Base-by-base conservation (phyloP, 1,284 basidiomycete species). In the Ustilago lituana region DNA sequence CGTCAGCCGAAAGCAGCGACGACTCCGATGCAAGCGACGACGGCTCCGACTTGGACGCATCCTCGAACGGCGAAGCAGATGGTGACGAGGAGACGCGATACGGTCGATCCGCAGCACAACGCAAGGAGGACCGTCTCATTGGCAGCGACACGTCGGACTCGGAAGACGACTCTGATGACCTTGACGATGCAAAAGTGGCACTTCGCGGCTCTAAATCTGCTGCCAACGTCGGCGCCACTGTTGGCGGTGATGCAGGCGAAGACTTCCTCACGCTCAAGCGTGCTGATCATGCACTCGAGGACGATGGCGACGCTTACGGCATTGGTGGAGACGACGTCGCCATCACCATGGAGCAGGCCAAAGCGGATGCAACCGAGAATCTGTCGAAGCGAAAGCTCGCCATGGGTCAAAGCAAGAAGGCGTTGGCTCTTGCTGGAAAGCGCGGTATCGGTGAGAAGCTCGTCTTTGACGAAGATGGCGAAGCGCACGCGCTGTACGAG, bases 261-360 rank as follows among this genome's bases (percentile, higher is more conserved):
- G 94, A 96, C 61, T 95, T 98, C 78, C 91, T 98, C 81, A 94
- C 92, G 0, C 87, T 98, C 66, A 93, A 93, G 80, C 90, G 95
- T 8, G 89, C 89, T 0, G 88, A 98, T 80, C 95, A 98, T 82
- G 89, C 89, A 17, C 85, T 94, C 15, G 80, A 76, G 22, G 73
- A 74, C n/a, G 70, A 70, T 26, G 70, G 59, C n/a, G 64, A 67
- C n/a, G 62, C 61, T 5, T 71, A 62, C 27, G 65, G 49, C 41
- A 55, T 56, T 9, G 58, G 56, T 4, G 57, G 57, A n/a, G 53
- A 52, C 19, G 59, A 38, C 15, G 31, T 27, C 3, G 32, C 38
- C 12, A 38, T 67, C 47, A 64, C 60, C 14, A 56, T 65, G 57
- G 62, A 68, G 38, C 55, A 59, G 32, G 60, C 48, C 23, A 69